Evolutionary conservation across 2,329 filamentous ascomycete genomes (phyloP).

Genomic region (Neoarthrinium moseri): DNA sequence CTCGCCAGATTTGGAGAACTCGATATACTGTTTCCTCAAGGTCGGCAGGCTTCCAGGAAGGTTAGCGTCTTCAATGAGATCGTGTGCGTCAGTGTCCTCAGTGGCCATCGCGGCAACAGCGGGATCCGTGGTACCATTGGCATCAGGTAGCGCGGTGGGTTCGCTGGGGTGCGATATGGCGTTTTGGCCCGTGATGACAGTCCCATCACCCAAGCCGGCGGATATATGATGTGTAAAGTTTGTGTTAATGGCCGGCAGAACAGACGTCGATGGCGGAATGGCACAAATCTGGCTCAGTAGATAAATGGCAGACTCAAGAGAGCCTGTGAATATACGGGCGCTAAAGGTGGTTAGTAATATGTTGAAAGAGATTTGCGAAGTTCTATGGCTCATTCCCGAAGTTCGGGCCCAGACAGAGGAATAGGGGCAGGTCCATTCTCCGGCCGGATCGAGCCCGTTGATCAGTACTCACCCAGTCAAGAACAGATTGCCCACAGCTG

Average conservation of each 20-base stretch:
- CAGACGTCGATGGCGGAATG: constrained; percentile 73
- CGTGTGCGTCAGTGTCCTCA: constrained; percentile 50
- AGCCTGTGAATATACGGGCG: constrained; percentile 85
- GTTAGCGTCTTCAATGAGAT: constrained; percentile 75
- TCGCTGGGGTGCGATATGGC: constrained; percentile 82
- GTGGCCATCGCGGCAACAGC: background rate
- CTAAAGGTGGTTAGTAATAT: constrained; percentile 19
- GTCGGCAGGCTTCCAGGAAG: constrained; percentile 78
- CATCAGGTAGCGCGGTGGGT: constrained; percentile 52
- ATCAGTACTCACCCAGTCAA: constrained; percentile 64
- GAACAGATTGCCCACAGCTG: constrained; percentile 78
- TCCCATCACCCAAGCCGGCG: constrained; percentile 74
- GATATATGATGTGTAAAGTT: constrained; percentile 96
- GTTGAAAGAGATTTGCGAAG: too few relatives aligned
- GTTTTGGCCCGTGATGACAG: constrained; percentile 85
- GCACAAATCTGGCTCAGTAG: constrained; percentile 82
- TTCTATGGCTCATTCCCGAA: too few relatives aligned
- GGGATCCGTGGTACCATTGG: constrained; percentile 10
- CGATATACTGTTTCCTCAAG: constrained; percentile 76
- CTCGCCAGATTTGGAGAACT: constrained; percentile 74
- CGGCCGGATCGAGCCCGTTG: too few relatives aligned
- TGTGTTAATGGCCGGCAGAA: constrained; percentile 88
- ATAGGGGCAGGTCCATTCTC: too few relatives aligned
- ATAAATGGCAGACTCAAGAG: constrained; percentile 90
- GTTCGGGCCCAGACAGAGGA: too few relatives aligned